phyloP scores from a whole-genome alignment of 2,329 filamentous ascomycete species.

The Escovopsis sp. region DNA sequence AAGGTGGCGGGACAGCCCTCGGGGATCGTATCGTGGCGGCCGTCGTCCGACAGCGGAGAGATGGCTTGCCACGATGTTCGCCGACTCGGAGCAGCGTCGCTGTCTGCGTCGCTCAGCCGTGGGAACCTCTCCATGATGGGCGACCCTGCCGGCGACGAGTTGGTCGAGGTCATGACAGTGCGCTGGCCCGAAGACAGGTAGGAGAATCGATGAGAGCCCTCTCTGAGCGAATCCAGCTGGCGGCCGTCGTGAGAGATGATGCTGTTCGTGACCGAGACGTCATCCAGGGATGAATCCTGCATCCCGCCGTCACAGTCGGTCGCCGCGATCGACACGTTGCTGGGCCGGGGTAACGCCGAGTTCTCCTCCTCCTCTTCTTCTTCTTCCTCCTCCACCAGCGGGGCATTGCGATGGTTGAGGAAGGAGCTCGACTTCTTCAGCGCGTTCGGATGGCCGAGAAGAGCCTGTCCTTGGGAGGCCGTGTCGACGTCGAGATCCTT shows the following conservation, averaged over 20 bases:
- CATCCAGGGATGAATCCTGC: constrained; percentile 33
- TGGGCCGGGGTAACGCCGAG: constrained; percentile 1
- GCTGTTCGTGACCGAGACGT: constrained; percentile 42
- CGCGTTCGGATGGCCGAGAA: constrained; percentile 20
- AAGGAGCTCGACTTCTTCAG: constrained; percentile 33
- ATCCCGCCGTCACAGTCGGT: constrained; percentile 10
- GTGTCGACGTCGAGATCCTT: constrained; percentile 19
- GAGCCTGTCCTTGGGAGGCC: constrained; percentile 19
- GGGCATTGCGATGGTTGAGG: constrained; percentile 16
- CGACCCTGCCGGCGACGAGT: constrained; percentile 42
- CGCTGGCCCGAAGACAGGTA: constrained; percentile 46
- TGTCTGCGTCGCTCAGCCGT: constrained; percentile 12
- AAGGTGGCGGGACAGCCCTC: constrained; percentile 6
- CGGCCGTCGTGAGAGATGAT: constrained; percentile 43
- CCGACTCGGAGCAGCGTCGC: constrained; percentile 20
- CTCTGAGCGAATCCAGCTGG: constrained; percentile 41
- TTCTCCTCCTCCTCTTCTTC: too few relatives aligned
- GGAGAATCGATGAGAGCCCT: constrained; percentile 42
- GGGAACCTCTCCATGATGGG: constrained; percentile 38
- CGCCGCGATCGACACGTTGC: constrained; percentile 5
- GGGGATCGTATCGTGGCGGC: neutral
- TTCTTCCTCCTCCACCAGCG: constrained; percentile 6
- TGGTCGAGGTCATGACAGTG: constrained; percentile 43
- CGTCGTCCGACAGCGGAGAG: constrained; percentile 26
- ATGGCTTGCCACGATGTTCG: constrained; percentile 37